Conservation (phyloP, 2,329 filamentous ascomycete genomes). For the Colletotrichum chlorophyti region DNA sequence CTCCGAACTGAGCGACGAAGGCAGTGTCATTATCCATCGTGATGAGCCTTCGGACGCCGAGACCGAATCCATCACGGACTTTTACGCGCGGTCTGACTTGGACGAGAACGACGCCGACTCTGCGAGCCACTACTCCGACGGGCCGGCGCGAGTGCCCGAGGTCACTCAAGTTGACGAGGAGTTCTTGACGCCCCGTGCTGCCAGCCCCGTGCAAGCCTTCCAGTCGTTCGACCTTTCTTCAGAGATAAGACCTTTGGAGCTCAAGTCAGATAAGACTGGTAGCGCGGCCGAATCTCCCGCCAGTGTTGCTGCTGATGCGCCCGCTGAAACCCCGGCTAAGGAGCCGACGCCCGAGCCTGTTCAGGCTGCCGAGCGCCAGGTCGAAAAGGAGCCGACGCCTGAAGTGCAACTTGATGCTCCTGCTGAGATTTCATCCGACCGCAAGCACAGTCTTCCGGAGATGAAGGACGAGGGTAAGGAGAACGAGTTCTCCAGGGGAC, state of each 20-base stretch:
- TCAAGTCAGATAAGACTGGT: conserved; percentile 24
- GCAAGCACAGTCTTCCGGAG: conserved; percentile 14
- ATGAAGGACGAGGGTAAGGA: conserved; percentile 35
- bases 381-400: conserved; percentile 29
- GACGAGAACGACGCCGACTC: conserved; percentile 57
- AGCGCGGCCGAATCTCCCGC: conserved; percentile 33
- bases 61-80: conserved; percentile 72
- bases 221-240: conserved; percentile 22
- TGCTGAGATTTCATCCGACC: conserved; percentile 38
- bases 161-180: conserved; percentile 48
- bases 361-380: background rate
- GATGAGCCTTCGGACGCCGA: conserved; percentile 69
- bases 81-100: conserved; percentile 63
- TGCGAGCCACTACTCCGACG: conserved; percentile 64
- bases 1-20: conserved; percentile 47
- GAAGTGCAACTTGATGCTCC: conserved; percentile 30
- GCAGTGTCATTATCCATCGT: conserved; percentile 72
- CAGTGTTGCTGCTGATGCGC: background rate
- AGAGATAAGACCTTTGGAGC: conserved; percentile 24
- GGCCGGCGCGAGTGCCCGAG: conserved; percentile 23
- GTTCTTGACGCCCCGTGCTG: conserved; percentile 56
- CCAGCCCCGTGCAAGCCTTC: conserved; percentile 42
- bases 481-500: conserved; percentile 48
- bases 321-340: background rate
- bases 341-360: conserved; percentile 7